A percentile compares a stretch with the other conserved stretches of the same genome.
Evolutionary conservation across 805 yeast species (phyloP).

Genomic region (Komagataella pastoris): DNA sequence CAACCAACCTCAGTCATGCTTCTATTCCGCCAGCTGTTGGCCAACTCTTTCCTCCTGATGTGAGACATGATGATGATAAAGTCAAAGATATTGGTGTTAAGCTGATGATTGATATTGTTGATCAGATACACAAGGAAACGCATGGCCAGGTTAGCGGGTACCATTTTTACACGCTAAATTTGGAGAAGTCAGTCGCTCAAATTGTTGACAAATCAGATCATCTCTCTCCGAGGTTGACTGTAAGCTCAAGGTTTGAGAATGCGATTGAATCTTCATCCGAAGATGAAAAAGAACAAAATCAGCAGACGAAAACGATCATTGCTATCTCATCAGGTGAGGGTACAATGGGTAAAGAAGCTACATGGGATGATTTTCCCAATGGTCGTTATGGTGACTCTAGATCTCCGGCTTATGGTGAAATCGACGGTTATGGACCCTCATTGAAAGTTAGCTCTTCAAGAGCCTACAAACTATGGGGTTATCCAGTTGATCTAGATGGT

Average conservation of each 20-base stretch:
- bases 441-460: slow-evolving; percentile 58
- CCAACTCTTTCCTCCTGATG: slow-evolving; percentile 39
- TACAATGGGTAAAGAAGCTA: slow-evolving; percentile 73
- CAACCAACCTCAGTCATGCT: slow-evolving; percentile 83
- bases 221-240: slow-evolving; percentile 30
- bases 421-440: slow-evolving; percentile 93
- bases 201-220: slow-evolving; percentile 53
- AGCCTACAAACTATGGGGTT: slow-evolving; percentile 72
- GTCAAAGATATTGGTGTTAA: slow-evolving; percentile 80
- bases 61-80: slow-evolving; percentile 60
- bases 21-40: slow-evolving; percentile 50
- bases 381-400: slow-evolving; percentile 93
- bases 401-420: slow-evolving; percentile 96
- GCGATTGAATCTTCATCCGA: slow-evolving; percentile 14
- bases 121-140: slow-evolving; percentile 38
- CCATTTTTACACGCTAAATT: slow-evolving; percentile 86
- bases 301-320: slow-evolving; percentile 42
- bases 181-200: slow-evolving; percentile 86
- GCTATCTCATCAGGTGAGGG: slow-evolving; percentile 82
- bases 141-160: slow-evolving; percentile 58
- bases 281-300: slow-evolving; percentile 8
- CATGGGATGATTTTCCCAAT: slow-evolving; percentile 96
- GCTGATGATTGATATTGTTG: slow-evolving; percentile 49
- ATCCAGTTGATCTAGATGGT: slow-evolving; percentile 48
- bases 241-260: slow-evolving; percentile 19